Conservation (phyloP, 2,329 filamentous ascomycete genomes). For the Colletotrichum sp. region DNA sequence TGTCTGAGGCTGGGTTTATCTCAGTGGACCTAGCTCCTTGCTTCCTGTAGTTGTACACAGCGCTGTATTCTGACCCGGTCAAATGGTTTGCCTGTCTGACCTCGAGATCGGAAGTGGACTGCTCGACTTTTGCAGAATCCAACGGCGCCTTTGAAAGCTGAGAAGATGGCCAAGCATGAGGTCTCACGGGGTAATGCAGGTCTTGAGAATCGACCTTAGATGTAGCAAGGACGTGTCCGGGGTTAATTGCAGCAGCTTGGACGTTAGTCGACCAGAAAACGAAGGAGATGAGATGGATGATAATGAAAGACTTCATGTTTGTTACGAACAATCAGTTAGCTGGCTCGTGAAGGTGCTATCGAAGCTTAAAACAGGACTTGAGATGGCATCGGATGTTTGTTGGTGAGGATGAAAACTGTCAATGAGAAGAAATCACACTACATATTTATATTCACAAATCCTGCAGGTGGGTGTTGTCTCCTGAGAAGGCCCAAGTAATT, state of each 20-base stretch:
- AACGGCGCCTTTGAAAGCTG: not conserved
- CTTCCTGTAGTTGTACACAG: not conserved
- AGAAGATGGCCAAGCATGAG: not conserved
- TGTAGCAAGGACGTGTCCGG: not conserved
- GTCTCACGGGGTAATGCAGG: not conserved
- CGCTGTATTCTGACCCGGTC: not conserved
- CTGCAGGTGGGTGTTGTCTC: not conserved
- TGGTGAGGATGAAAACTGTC: not conserved
- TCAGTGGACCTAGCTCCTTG: not conserved
- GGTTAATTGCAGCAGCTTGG: not conserved
- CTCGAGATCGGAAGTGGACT: not conserved
- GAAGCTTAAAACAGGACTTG: not conserved
- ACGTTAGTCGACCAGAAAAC: not conserved
- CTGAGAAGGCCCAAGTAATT: not conserved
- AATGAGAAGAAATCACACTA: not conserved
- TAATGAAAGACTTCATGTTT: not conserved
- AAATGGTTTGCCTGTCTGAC: not conserved
- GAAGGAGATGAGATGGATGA: not conserved
- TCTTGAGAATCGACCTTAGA: not conserved
- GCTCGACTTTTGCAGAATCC: not conserved
- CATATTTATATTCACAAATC: not conserved
- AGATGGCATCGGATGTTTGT: not conserved
- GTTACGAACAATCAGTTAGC: not conserved
- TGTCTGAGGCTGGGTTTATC: not conserved
- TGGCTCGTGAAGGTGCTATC: not conserved